Evolutionary conservation across 805 yeast species (phyloP), one percentile per base, ranked within the genome.

Genomic region (Brettanomyces custersianus): DNA sequence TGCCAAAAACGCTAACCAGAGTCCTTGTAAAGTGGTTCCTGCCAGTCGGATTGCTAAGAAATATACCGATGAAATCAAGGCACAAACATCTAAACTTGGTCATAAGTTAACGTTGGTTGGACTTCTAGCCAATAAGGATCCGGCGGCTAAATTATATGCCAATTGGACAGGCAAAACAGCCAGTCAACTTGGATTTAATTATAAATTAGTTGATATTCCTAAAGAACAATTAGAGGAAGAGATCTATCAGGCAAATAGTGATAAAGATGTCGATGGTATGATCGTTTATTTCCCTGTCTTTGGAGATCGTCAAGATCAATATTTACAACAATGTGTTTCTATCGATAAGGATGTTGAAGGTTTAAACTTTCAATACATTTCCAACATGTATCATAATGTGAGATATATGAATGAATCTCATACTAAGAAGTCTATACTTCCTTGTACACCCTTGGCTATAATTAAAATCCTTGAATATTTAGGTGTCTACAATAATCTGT

Each of bases 261-360:
- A 88, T 51, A 74, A 70, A 37, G 47, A 55, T 1, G 84, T 90
- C 27, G 79, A 87, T 54, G 98, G 97, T 18, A 92, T 92, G 46
- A 87, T 92, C 83, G 90, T 92, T 12, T 92, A 92, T 58, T 92
- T 90, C 72, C 98, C 98, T 0, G 97, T 92, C 3, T 92, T 85
- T 60, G 96, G 95, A 3, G 84, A 85, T 54, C 74, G 84, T 40
- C 97, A 92, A 61, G 98, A 92, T 59, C 95, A 84, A 60, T 92
- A 92, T 57, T 61, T 92, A 39, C 97, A 92, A 62, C 97, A 92
- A 61, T 82, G 87, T 42, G 88, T 92, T 15, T 66, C 87, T n/a
- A 66, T 79, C 27, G 90, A 85, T 41, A 92, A 92, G 57, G 98
- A 92, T 51, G 97, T 92, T 18, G 98, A 92, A 60, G 98, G 98